Evolutionary conservation across 371 early-diverging fungal species (phyloP).

Genomic region (Mortierella sp.): DNA sequence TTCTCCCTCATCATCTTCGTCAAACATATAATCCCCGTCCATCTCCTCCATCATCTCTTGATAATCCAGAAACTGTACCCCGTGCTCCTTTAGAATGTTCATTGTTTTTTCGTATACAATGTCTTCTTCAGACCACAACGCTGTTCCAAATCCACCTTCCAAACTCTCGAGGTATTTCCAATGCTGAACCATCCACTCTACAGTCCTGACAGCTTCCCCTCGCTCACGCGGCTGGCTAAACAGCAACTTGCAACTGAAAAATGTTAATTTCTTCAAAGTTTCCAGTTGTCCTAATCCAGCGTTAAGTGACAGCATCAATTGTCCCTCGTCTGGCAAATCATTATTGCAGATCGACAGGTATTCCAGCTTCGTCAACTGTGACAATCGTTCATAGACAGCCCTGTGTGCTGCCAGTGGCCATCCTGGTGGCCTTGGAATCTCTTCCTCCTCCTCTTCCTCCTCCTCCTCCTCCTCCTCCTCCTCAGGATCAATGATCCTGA

Average conservation of each 20-base stretch:
- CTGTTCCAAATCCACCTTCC: neutral
- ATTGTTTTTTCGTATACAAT: neutral
- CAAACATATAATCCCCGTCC: neutral
- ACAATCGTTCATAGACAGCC: constrained; percentile 16
- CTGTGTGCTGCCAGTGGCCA: neutral
- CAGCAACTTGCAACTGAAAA: constrained; percentile 26
- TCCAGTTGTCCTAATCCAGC: constrained; percentile 13
- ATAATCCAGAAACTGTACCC: neutral
- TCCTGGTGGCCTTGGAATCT: neutral
- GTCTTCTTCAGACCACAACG: neutral
- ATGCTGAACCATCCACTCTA: constrained; percentile 25
- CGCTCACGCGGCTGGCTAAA: neutral
- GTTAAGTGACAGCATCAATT: neutral
- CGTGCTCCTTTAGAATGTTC: neutral
- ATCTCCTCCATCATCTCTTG: neutral
- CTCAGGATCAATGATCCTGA: neutral
- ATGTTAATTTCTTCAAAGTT: constrained; percentile 5
- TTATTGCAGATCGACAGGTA: constrained; percentile 23
- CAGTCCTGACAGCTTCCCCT: neutral
- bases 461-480: neutral
- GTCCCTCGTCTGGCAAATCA: neutral
- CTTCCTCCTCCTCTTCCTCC: neutral
- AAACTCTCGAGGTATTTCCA: constrained; percentile 24
- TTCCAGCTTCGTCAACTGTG: constrained; percentile 16
- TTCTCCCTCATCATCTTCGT: constrained; percentile 7